These are phyloP conservation scores for Pleodorina starrii DNA, from an alignment of 139 green algal genomes.

Conservation along the genomic window DNA sequence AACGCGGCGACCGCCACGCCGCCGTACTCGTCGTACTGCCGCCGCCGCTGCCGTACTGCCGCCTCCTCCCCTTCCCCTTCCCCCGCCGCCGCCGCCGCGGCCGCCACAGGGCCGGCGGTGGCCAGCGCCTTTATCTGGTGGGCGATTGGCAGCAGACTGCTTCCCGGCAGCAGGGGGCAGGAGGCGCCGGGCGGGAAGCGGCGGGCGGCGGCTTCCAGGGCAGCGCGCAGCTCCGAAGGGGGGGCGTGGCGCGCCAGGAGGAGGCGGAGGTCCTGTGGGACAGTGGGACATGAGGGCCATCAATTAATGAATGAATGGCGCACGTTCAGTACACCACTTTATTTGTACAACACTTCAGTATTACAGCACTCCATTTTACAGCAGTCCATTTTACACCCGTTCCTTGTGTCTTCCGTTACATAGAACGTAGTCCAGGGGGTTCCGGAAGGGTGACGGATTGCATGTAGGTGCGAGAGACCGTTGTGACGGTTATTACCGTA, in stretches of 20 bases:
- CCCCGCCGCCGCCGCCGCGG: slow-evolving; percentile 2
- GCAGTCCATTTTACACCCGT: too few species aligned
- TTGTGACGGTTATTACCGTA: too few species aligned
- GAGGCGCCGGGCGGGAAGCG: slow-evolving; percentile 26
- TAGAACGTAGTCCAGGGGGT: too few species aligned
- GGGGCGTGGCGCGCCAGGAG: background rate
- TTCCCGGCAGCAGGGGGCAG: slow-evolving; percentile 15
- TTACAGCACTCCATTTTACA: too few species aligned
- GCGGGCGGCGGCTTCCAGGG: background rate
- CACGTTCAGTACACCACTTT: too few species aligned
- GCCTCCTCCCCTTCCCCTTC: background rate
- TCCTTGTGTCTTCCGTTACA: too few species aligned
- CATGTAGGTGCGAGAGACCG: too few species aligned
- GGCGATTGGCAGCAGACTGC: background rate
- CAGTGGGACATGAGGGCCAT: too few species aligned
- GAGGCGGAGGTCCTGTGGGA: slow-evolving; percentile 24
- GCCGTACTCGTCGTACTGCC: background rate
- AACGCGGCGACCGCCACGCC: background rate
- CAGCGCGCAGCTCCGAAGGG: background rate
- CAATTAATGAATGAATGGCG: too few species aligned
- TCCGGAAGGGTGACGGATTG: too few species aligned
- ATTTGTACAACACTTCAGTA: too few species aligned
- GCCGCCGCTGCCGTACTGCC: background rate
- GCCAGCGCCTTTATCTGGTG: background rate
- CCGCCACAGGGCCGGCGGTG: background rate